Base-by-base conservation (phyloP, 768 basidiomycete genomes). In the Erythrobasidium yunnanense region DNA sequence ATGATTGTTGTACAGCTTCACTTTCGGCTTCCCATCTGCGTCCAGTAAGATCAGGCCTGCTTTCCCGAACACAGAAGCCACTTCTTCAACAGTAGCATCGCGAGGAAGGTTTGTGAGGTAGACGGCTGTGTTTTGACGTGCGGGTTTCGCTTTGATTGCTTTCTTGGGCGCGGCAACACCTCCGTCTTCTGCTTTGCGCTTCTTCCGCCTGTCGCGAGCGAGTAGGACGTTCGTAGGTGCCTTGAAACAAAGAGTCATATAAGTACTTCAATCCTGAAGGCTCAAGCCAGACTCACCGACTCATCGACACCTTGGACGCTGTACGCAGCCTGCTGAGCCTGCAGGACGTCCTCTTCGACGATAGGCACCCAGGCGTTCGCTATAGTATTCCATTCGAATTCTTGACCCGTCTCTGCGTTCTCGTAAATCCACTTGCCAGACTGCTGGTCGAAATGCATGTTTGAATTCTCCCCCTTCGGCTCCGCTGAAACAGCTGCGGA, bases 21-120 rank as follows among this genome's bases (percentile, higher is more conserved):
- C 82, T 74, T 92, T 89, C n/a, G 86, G 85, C 65, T 88, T 83
- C 1, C 88, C 91, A n/a, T 84, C 79, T 71, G 91, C 86, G 68
- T 90, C 90, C 73, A 93, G 89, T 74, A 96, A 86, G 57, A 99
- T 83, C 32, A 99, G 83, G 18, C 95, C 95, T 70, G 85, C 96
- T 75, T 84, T 90, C 23, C 84, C 83, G 75, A 97, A 99, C n/a
- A 87, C 84, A 53, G 84, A 83, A n/a, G 83, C 78, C 33, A 99
- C 75, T 74, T 90, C 87, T 7, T 87, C 84, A 5, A 75, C 71
- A 0, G 87, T 87, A 0, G 89, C 78, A 73, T 91, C 86, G 0
- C 78, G 71, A 7, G 93, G 93, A 1, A 99, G 81, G 54, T 83
- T 82, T 1, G 88, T 87, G 45, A 97, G 85, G 76, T 86, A 97